Conservation (phyloP, 2,329 filamentous ascomycete genomes). For the Fusarium redolens region DNA sequence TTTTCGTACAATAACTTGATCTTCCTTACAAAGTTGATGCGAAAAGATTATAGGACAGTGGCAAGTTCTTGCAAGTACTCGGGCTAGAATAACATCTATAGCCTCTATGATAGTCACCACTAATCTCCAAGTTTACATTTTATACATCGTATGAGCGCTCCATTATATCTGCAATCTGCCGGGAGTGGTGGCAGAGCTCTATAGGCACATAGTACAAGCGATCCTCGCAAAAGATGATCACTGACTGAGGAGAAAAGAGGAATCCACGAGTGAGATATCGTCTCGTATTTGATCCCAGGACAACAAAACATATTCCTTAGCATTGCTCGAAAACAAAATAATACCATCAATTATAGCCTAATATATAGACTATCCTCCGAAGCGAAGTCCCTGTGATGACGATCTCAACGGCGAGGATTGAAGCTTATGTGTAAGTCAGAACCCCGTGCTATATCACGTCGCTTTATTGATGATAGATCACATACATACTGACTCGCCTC, state of each 20-base stretch:
- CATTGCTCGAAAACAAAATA: background rate
- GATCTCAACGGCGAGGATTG: background rate
- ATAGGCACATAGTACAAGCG: background rate
- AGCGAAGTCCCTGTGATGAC: background rate
- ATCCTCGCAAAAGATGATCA: background rate
- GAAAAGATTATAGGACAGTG: background rate
- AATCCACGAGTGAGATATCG: background rate
- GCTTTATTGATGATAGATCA: background rate
- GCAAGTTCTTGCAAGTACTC: background rate
- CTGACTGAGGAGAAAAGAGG: background rate
- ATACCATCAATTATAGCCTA: background rate
- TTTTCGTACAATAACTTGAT: too few species aligned
- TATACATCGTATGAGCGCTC: too few species aligned
- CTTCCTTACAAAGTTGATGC: too few species aligned
- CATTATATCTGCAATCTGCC: background rate
- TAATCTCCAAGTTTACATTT: background rate
- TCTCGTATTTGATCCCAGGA: background rate
- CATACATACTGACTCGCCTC: background rate
- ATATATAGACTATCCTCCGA: background rate
- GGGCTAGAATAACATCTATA: too few species aligned
- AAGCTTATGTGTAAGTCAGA: background rate
- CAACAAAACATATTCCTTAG: background rate
- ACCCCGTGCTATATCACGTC: background rate
- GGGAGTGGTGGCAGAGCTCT: background rate
- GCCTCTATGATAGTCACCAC: background rate